Conservation (phyloP, 1,284 basidiomycete genomes). For the Ustilago tritici region DNA sequence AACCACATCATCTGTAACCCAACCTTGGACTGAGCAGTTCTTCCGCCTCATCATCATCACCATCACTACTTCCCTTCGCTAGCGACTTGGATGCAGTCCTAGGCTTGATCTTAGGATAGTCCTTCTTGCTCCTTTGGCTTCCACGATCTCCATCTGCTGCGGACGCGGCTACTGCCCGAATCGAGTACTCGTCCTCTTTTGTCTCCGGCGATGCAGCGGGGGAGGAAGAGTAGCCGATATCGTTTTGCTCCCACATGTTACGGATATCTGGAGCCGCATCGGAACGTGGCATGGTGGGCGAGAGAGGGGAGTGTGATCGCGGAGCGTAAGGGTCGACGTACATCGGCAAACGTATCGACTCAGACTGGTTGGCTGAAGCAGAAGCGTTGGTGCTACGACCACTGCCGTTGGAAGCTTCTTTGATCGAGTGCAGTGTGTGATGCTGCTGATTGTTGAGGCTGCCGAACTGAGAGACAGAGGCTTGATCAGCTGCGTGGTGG, state of each 20-base stretch:
- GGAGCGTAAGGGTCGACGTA: conserved; percentile 47
- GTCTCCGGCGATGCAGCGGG: conserved; percentile 28
- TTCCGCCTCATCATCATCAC: conserved; percentile 45
- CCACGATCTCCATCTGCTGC: conserved; percentile 10
- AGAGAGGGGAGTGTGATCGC: conserved; percentile 30
- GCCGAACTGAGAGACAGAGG: conserved; percentile 24
- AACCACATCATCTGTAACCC: conserved; percentile 11
- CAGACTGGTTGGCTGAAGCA: not conserved
- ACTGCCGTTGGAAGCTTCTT: conserved; percentile 36
- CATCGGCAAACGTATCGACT: conserved; percentile 11
- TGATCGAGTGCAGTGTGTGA: conserved; percentile 31
- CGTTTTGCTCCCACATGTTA: conserved; percentile 39
- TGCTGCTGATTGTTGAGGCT: conserved; percentile 4
- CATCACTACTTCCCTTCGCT: conserved; percentile 23
- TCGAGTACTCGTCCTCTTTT: conserved; percentile 40
- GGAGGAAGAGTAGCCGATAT: conserved; percentile 29
- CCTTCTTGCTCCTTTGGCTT: conserved; percentile 26
- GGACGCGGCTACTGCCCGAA: conserved; percentile 33
- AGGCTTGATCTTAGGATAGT: conserved; percentile 47
- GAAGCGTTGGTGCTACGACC: conserved; percentile 25
- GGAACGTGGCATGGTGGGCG: conserved; percentile 29
- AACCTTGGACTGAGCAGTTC: conserved; percentile 47
- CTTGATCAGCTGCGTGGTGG: conserved; percentile 38
- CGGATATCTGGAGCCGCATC: conserved; percentile 21
- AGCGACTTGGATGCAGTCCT: conserved; percentile 19